These are phyloP conservation scores for Hypholoma sublateritium DNA, from an alignment of 768 basidiomycete genomes.

Conservation along the genomic window DNA sequence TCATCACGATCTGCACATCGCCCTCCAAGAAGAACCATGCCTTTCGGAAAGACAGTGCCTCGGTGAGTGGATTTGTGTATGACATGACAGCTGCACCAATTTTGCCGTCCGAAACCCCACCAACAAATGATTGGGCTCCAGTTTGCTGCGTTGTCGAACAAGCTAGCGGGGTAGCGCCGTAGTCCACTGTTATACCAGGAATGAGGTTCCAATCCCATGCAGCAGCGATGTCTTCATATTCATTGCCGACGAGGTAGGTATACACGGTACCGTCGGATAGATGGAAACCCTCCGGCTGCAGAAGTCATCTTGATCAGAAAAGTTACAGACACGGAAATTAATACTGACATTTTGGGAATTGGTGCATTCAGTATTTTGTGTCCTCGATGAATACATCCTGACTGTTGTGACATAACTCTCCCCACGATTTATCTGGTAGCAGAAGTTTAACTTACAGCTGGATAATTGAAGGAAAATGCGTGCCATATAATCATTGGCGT, in stretches of 20 bases:
- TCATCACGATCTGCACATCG: constrained; percentile 63
- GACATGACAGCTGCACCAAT: constrained; percentile 63
- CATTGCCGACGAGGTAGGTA: constrained; percentile 63
- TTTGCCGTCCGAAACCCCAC: constrained; percentile 59
- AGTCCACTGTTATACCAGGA: constrained; percentile 70
- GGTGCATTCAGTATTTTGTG: constrained; percentile 62
- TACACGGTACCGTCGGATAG: constrained; percentile 64
- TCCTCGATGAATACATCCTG: constrained; percentile 63
- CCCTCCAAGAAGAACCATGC: constrained; percentile 72
- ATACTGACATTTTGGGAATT: constrained; percentile 57
- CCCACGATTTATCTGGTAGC: constrained; percentile 59
- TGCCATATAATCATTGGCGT: constrained; percentile 70
- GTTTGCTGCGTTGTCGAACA: constrained; percentile 42
- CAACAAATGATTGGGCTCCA: constrained; percentile 61
- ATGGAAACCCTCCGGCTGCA: constrained; percentile 65
- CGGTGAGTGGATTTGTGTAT: constrained; percentile 63
- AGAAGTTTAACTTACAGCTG: background rate
- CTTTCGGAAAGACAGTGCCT: constrained; percentile 60
- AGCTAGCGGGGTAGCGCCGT: constrained; percentile 50
- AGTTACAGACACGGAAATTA: background rate
- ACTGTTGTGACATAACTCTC: constrained; percentile 56
- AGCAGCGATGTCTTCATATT: constrained; percentile 73
- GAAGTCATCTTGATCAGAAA: background rate
- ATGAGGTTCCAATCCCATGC: constrained; percentile 81
- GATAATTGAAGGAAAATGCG: constrained; percentile 3